Conservation (phyloP, 495 filamentous ascomycete genomes). For the Penicillium mononematosum region DNA sequence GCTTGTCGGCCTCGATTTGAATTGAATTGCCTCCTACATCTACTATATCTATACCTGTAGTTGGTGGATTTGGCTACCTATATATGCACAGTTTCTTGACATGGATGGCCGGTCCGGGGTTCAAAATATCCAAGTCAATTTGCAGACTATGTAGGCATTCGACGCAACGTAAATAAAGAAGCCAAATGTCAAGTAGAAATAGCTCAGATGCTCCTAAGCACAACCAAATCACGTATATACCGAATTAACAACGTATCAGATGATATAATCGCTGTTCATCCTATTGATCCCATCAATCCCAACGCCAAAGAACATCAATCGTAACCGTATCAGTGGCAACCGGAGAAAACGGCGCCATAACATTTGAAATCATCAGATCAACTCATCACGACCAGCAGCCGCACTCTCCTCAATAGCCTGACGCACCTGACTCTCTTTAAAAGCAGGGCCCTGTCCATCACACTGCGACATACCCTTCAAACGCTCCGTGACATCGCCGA, state of each 20-base stretch:
- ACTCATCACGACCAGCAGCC: conserved; percentile 68
- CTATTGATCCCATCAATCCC: neutral
- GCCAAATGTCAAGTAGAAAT: neutral
- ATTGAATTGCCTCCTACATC: neutral
- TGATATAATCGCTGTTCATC: neutral
- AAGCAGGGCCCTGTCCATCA: conserved; percentile 87
- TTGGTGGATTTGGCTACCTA: neutral
- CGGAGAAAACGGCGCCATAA: neutral
- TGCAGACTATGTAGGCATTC: neutral
- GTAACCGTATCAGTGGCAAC: conserved; percentile 8
- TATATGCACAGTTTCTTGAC: neutral
- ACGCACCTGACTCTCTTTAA: conserved; percentile 72
- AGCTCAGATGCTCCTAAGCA: neutral
- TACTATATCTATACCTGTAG: neutral
- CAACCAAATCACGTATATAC: conserved; percentile 5
- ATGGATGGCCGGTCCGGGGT: neutral
- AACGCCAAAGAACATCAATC: conserved; percentile 20
- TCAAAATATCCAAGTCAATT: neutral
- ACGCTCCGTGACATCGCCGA: conserved; percentile 71
- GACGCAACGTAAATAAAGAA: neutral
- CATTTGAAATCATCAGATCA: conserved; percentile 49
- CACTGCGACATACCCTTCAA: conserved; percentile 78
- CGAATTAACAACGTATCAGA: neutral
- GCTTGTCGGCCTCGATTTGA: neutral
- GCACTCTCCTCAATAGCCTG: conserved; percentile 76